These are phyloP conservation scores for Datura wrightii DNA, from an alignment of 257 asterid genomes.

Conservation along the genomic window DNA sequence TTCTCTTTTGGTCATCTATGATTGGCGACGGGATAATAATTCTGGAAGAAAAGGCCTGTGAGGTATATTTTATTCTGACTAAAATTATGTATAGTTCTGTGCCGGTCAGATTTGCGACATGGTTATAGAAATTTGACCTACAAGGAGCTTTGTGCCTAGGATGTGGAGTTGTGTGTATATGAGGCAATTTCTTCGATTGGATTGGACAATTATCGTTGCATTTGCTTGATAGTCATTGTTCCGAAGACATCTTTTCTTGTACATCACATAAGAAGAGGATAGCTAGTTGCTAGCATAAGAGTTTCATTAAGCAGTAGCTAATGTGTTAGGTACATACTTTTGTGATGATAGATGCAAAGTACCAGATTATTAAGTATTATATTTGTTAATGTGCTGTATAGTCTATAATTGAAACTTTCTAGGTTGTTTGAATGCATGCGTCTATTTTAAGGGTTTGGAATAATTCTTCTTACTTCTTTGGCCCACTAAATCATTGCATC, in stretches of 20 bases:
- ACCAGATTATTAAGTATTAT: background rate
- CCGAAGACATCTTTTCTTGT: background rate
- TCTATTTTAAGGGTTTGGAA: background rate
- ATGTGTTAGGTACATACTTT: background rate
- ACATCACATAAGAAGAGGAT: background rate
- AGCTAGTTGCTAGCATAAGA: background rate
- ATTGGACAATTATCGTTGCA: background rate
- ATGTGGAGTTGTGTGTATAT: background rate
- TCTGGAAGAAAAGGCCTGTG: background rate
- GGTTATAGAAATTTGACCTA: background rate
- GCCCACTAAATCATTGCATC: background rate
- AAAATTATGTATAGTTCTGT: background rate
- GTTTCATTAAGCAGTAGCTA: slow-evolving; percentile 4
- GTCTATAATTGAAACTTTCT: background rate
- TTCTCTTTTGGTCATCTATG: background rate
- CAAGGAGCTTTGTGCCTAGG: background rate
- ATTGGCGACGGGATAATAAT: background rate
- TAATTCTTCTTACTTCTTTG: background rate
- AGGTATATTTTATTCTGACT: background rate
- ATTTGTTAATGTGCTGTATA: background rate
- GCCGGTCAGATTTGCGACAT: background rate
- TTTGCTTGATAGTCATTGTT: background rate
- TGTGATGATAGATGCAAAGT: background rate
- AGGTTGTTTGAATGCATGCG: background rate
- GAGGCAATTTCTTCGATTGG: background rate